Base-by-base conservation (phyloP, 2,329 filamentous ascomycete genomes). In the Botryotinia calthae region DNA sequence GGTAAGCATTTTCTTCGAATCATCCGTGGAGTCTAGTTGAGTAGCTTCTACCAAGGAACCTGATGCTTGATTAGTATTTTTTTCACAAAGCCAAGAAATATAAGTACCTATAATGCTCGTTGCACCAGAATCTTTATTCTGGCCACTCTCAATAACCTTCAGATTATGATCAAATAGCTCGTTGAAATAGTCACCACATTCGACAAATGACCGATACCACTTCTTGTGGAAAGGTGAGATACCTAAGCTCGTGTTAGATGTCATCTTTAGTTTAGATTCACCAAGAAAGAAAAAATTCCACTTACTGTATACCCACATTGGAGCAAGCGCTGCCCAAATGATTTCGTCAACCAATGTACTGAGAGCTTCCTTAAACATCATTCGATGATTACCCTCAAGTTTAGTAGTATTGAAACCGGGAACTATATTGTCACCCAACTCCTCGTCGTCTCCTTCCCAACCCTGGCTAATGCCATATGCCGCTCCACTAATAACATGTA, bases 391-490 rank as follows among this genome's bases (percentile, higher is more conserved):
- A 20, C 64, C 64, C 64, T 54, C 87, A 67, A 81, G 82, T 74
- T 85, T 80, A 67, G 37, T 0, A 42, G 59, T 62, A 42, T 42
- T 62, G 37, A 62, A 62, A 40, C 59, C 59, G 16, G 37, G 59
- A 28, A 62, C 59, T 16, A 62, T 12, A 42, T 42, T 42, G 16
- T 82, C 82, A 20, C 82, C 81, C 65, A 87, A 84, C 20, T 80
- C 83, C 4, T 81, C 77, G 0, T 84, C 83, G n/a, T 84, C 79
- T 62, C 84, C 90, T 0, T 91, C 88, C 88, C 88, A 90, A 22
- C 87, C 79, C 74, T 90, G 81, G 28, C 83, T 83, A 71, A 90
- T 81, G 5, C 91, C 92, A 79, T 95, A 95, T 0, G 92, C 92
- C 70, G 93, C 91, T 74, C 89, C 89, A 75, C 89, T 88, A 76